A percentile compares a stretch with the other conserved stretches of the same genome.
Conservation (phyloP, 805 yeast species). For the Ogataea pignaliae region DNA sequence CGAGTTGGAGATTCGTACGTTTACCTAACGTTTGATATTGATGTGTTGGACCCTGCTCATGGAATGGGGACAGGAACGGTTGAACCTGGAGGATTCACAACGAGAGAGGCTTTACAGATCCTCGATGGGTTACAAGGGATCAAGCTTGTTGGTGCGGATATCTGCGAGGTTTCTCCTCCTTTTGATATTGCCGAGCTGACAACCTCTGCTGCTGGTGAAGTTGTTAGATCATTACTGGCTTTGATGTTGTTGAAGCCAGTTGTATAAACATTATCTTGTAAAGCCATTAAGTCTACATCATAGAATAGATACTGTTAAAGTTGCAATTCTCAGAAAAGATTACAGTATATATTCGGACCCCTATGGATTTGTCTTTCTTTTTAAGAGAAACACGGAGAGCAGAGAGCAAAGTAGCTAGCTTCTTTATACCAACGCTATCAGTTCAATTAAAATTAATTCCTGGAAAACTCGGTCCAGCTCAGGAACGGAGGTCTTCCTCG, state of each 20-base stretch:
- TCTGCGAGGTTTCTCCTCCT: conserved; percentile 66
- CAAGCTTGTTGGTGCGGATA: conserved; percentile 65
- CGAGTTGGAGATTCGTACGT: conserved; percentile 36
- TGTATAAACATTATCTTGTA: not conserved
- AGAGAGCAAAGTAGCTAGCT: no score
- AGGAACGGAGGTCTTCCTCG: no score
- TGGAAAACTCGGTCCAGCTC: no score
- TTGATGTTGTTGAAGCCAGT: conserved; percentile 15
- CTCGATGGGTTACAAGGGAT: conserved; percentile 53
- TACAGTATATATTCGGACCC: no score
- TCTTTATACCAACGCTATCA: no score
- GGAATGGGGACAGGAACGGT: conserved; percentile 75
- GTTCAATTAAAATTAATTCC: no score
- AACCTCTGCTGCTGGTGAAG: conserved; percentile 16
- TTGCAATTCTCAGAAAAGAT: no score
- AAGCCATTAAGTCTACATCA: no score
- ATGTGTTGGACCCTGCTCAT: conserved; percentile 69
- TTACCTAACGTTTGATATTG: conserved; percentile 46
- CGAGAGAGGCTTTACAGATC: conserved; percentile 55
- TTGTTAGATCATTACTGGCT: conserved; percentile 12
- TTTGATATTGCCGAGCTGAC: conserved; percentile 37
- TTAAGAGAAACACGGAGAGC: no score
- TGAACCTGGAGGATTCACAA: conserved; percentile 67
- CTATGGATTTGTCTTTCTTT: no score
- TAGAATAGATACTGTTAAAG: no score